These are phyloP conservation scores for Aethionema arabicum DNA, from an alignment of 345 rosid species.

Conservation along the genomic window DNA sequence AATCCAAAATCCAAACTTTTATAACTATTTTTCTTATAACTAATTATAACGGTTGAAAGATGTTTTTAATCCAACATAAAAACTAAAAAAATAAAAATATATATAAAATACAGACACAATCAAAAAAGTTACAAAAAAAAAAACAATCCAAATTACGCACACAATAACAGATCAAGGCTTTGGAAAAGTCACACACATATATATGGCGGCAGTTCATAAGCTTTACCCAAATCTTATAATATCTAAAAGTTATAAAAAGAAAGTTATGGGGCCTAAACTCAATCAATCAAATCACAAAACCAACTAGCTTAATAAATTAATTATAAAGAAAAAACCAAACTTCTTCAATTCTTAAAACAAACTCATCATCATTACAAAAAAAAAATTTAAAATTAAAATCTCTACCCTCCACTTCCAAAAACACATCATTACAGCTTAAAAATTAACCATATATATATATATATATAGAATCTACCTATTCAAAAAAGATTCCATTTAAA, in stretches of 20 bases:
- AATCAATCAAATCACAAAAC: constrained; percentile 18
- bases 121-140: too few relatives aligned
- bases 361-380: constrained; percentile 33
- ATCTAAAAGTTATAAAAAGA: background rate
- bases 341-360: constrained; percentile 31
- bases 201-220: too few relatives aligned
- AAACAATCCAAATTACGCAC: too few relatives aligned
- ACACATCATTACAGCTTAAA: constrained; percentile 33
- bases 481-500: constrained; percentile 13
- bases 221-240: background rate
- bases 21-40: too few relatives aligned
- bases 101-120: too few relatives aligned
- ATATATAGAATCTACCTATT: constrained; percentile 18
- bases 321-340: constrained; percentile 12
- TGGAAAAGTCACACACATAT: too few relatives aligned
- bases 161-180: too few relatives aligned
- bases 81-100: too few relatives aligned
- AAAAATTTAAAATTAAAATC: background rate
- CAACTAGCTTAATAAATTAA: constrained; percentile 23
- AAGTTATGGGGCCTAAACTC: background rate
- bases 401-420: constrained; percentile 31
- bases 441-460: constrained; percentile 28
- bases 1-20: too few relatives aligned
- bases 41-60: too few relatives aligned
- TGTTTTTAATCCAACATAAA: too few relatives aligned